A percentile compares a stretch with the other conserved stretches of the same genome.
phyloP scores from a whole-genome alignment of 2,329 filamentous ascomycete genomes.

The Bipolaris sorokiniana region DNA sequence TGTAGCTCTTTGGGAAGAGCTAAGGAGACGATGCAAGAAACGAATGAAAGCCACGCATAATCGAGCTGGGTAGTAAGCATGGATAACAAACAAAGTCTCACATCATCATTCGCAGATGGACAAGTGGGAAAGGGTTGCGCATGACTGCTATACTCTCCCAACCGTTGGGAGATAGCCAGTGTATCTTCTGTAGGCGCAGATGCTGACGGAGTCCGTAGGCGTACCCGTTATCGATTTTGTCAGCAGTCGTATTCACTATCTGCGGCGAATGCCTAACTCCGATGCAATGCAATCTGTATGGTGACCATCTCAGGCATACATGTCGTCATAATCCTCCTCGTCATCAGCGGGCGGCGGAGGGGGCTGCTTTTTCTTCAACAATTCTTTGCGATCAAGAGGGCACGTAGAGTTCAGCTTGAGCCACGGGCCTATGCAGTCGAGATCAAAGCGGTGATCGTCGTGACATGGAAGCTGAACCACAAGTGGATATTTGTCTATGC shows the following conservation, averaged over 20 bases:
- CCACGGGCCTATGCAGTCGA: slow-evolving; percentile 70
- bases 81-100: background rate
- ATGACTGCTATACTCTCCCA: background rate
- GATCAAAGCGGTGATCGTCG: slow-evolving; percentile 66
- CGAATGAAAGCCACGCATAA: background rate
- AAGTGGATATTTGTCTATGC: slow-evolving; percentile 63
- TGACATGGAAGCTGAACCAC: slow-evolving; percentile 68
- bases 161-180: background rate
- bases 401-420: slow-evolving; percentile 68
- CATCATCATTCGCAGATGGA: slow-evolving; percentile 5
- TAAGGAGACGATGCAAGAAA: slow-evolving; percentile 9
- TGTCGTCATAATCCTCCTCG: slow-evolving; percentile 59
- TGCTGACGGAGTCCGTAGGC: background rate
- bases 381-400: slow-evolving; percentile 65
- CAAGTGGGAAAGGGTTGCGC: slow-evolving; percentile 2
- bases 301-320: slow-evolving; percentile 51
- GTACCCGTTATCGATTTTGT: background rate
- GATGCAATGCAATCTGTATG: slow-evolving; percentile 8
- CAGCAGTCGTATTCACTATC: slow-evolving; percentile 2
- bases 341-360: slow-evolving; percentile 55
- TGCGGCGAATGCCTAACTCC: slow-evolving; percentile 13
- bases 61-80: background rate
- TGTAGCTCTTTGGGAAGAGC: slow-evolving; percentile 9
- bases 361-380: slow-evolving; percentile 60
- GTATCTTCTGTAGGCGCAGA: background rate